Base-by-base conservation (phyloP, 441 rosid species). In the Iberis amara region DNA sequence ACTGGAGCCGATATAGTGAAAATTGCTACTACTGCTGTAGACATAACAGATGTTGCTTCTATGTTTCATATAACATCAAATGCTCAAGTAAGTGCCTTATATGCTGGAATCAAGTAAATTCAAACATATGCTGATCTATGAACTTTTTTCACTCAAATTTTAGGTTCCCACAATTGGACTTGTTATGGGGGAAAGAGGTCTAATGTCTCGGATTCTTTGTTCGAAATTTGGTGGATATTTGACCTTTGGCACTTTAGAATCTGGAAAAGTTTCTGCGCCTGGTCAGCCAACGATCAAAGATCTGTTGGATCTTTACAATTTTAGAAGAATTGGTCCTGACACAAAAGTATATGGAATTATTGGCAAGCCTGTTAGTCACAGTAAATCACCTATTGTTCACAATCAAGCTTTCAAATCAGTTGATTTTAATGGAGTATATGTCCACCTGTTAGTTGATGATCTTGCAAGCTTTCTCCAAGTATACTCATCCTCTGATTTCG, bases 321-420 rank as follows among this genome's bases (percentile, higher is more conserved):
- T 89, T 68, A 77, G 94, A 66, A 78, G 65, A 32, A 72, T 89
- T 53, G 79, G 86, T 55, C 79, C 83, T 6, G 94, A 86, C 51
- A 89, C 96, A 5, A 82, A 81, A 76, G 96, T 92, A 8, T 81
- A 66, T 68, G 99, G 97, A 47, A 70, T 92, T 57, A 86, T 89
- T 30, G 97, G 97, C 46, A 92, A 86, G 79, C 96, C 96, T 59
- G 86, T 89, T 14, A 79, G 88, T 39, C 99, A 92, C 70, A 92
- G 97, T 79, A 92, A 89, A 70, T 82, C 92, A 26, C 98, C 97
- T 59, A 42, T 73, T 52, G 70, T 92, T 65, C 83, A 74, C 73
- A 89, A 89, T 62, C 90, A 77, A 73, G 96, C 94, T 55, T 92
- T 89, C 79, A 86, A 78, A 71, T 79, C 96, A 28, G 80, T 72